A percentile compares a stretch with the other conserved stretches of the same genome.
phyloP scores from a whole-genome alignment of 2,329 filamentous ascomycete genomes.

The Trichoderma simmonsii region DNA sequence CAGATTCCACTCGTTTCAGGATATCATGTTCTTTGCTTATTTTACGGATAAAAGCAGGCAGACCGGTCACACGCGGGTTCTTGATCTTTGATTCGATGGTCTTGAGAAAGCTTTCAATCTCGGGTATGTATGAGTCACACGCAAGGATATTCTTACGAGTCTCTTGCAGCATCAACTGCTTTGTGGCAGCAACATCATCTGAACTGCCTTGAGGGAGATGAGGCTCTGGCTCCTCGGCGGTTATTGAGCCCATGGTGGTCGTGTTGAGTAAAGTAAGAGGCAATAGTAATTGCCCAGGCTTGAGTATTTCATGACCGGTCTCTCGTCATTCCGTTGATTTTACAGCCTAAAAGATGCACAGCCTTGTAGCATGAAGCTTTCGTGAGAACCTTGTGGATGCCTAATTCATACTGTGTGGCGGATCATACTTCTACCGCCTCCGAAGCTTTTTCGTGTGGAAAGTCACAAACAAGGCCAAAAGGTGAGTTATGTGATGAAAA shows the following conservation, averaged over 20 bases:
- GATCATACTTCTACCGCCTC: conserved; percentile 6
- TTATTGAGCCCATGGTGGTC: background rate
- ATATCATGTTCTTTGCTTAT: conserved; percentile 22
- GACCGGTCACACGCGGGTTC: conserved; percentile 22
- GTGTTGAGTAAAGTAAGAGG: background rate
- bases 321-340: background rate
- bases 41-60: conserved; percentile 25
- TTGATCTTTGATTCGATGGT: conserved; percentile 16
- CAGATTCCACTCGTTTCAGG: conserved; percentile 17
- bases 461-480: background rate
- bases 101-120: conserved; percentile 22
- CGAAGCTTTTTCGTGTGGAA: background rate
- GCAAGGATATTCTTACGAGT: conserved; percentile 14
- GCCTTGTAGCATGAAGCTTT: background rate
- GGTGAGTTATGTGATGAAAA: too few species aligned
- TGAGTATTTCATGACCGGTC: background rate
- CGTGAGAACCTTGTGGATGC: background rate
- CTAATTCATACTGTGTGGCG: conserved; percentile 15
- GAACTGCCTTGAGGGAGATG: background rate
- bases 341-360: background rate
- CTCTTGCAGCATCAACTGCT: conserved; percentile 16
- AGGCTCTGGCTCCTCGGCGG: background rate
- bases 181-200: conserved; percentile 1
- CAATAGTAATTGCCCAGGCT: background rate
- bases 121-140: conserved; percentile 20